phyloP scores from a whole-genome alignment of 1,139 yeast species.

The Kazachstania sp. region DNA sequence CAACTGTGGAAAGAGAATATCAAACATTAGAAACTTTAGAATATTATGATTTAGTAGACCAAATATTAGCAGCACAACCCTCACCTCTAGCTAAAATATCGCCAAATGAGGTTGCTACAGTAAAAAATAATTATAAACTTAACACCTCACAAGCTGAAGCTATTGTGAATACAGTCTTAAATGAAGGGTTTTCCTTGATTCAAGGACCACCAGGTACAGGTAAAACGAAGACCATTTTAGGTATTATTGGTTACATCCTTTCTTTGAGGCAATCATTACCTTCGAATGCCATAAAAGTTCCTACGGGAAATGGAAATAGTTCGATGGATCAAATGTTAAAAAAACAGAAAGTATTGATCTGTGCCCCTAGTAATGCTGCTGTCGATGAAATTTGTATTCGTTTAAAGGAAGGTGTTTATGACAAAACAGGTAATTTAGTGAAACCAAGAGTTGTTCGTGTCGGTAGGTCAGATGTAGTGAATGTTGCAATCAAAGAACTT shows the following conservation, averaged over 20 bases:
- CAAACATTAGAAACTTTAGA: slow-evolving; percentile 73
- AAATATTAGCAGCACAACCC: slow-evolving; percentile 61
- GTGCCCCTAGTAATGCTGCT: slow-evolving; percentile 99
- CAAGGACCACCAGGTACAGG: slow-evolving; percentile 99
- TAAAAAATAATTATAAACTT: slow-evolving; percentile 46
- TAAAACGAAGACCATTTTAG: slow-evolving; percentile 92
- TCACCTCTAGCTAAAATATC: slow-evolving; percentile 31
- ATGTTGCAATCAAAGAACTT: slow-evolving; percentile 70
- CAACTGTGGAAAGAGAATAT: slow-evolving; percentile 88
- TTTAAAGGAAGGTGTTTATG: slow-evolving; percentile 61
- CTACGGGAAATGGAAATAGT: slow-evolving; percentile 13
- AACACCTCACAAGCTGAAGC: slow-evolving; percentile 90
- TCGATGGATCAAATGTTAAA: slow-evolving; percentile 23
- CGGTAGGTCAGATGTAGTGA: slow-evolving; percentile 85
- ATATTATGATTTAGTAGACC: slow-evolving; percentile 63
- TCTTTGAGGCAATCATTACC: slow-evolving; percentile 32
- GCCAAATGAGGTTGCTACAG: slow-evolving; percentile 34
- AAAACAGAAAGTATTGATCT: slow-evolving; percentile 59
- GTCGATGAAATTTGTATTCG: slow-evolving; percentile 94
- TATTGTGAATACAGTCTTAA: slow-evolving; percentile 59
- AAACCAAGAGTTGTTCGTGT: slow-evolving; percentile 75
- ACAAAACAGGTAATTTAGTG: slow-evolving; percentile 48
- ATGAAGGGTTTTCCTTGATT: slow-evolving; percentile 75
- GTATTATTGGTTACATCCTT: slow-evolving; percentile 75
- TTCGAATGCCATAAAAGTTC: slow-evolving; percentile 18